Conservation (phyloP, 164 flowering plant genomes). For the Nelumbo lutea region DNA sequence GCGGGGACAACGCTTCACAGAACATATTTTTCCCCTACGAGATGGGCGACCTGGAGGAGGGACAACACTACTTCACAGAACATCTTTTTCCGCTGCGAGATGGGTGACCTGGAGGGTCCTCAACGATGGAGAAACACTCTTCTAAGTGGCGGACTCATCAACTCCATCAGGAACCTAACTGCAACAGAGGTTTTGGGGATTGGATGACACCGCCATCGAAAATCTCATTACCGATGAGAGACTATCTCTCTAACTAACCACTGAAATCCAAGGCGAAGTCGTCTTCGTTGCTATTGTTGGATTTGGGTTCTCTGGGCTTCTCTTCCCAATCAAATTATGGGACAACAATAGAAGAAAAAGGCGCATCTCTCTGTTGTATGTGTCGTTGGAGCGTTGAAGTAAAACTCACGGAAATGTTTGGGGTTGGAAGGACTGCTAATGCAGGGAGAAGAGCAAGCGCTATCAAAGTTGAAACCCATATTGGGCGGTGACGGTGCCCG, state of each 20-base stretch:
- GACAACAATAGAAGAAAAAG: background rate
- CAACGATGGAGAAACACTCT: slow-evolving; percentile 14
- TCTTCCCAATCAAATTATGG: slow-evolving; percentile 30
- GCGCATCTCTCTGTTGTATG: background rate
- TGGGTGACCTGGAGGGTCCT: slow-evolving; percentile 10
- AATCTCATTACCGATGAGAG: slow-evolving; percentile 55
- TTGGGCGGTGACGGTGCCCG: slow-evolving; percentile 15
- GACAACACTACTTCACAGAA: no score
- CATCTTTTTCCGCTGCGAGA: no score
- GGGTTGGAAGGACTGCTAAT: slow-evolving; percentile 64
- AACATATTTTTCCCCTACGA: no score
- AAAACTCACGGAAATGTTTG: slow-evolving; percentile 26
- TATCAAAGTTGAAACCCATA: slow-evolving; percentile 11
- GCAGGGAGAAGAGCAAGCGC: slow-evolving; percentile 34
- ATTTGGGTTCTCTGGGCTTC: slow-evolving; percentile 27
- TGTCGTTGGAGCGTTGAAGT: slow-evolving; percentile 37
- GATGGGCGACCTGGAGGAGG: no score
- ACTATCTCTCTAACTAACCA: slow-evolving; percentile 34
- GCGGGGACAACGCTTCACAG: no score
- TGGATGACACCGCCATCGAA: slow-evolving; percentile 55
- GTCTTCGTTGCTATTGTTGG: slow-evolving; percentile 1
- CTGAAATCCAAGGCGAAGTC: slow-evolving; percentile 59
- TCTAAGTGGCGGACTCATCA: background rate
- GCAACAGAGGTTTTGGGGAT: slow-evolving; percentile 41
- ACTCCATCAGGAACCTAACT: slow-evolving; percentile 1